Conservation (phyloP, 306 rosid genomes). For the Citrullus mucosospermus region DNA sequence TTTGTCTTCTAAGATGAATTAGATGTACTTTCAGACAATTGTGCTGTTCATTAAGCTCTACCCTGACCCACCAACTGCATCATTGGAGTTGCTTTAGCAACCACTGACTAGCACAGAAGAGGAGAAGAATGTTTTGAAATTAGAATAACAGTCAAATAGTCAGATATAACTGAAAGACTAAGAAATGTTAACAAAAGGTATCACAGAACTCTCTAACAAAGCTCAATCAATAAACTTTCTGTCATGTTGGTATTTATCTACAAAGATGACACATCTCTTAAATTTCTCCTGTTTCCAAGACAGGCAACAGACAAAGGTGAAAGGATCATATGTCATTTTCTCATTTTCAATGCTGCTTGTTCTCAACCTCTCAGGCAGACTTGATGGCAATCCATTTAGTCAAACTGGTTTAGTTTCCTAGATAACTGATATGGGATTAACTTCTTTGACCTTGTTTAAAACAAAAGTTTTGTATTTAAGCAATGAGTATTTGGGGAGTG, state of each 20-base stretch:
- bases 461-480: neutral
- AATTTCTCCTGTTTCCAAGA: neutral
- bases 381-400: neutral
- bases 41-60: neutral
- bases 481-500: neutral
- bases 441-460: neutral
- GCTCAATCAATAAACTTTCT: neutral
- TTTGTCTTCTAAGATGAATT: neutral
- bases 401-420: conserved; percentile 6
- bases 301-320: neutral
- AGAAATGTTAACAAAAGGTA: neutral
- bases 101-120: neutral
- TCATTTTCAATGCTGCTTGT: neutral
- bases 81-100: neutral
- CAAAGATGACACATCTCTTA: neutral
- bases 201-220: neutral
- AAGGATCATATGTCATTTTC: neutral
- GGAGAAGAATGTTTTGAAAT: neutral
- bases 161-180: neutral
- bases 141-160: neutral
- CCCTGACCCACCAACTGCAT: neutral
- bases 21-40: neutral
- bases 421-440: neutral
- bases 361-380: neutral
- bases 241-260: neutral